These are phyloP conservation scores for Euphorbia celastroides DNA, from an alignment of 441 rosid genomes.

Conservation along the genomic window DNA sequence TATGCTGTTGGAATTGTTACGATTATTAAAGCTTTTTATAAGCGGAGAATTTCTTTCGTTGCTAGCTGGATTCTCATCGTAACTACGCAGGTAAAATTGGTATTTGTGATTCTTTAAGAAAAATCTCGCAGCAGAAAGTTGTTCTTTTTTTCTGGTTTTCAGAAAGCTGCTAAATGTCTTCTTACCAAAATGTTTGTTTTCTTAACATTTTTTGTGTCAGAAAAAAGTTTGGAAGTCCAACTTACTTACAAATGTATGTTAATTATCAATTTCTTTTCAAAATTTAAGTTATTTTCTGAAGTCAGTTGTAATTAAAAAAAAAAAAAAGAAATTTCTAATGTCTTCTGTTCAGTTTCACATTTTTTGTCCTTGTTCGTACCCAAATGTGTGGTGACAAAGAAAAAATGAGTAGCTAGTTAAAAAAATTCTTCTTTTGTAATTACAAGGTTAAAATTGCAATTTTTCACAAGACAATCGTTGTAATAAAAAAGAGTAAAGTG, in stretches of 20 bases:
- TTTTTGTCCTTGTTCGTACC: too few relatives aligned
- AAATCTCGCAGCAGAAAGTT: background rate
- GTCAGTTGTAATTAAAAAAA: too few relatives aligned
- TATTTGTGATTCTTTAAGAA: background rate
- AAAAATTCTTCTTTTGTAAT: too few relatives aligned
- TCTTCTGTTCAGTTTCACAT: too few relatives aligned
- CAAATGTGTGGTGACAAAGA: too few relatives aligned
- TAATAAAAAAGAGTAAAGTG: too few relatives aligned
- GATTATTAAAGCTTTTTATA: conserved; percentile 76
- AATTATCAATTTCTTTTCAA: background rate
- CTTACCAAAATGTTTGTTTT: background rate
- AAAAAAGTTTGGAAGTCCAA: background rate
- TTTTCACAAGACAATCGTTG: background rate
- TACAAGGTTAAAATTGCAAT: too few relatives aligned
- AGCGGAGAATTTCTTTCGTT: conserved; percentile 54
- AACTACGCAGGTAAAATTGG: conserved; percentile 64
- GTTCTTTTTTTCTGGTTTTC: conserved; percentile 4
- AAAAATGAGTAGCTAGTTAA: too few relatives aligned
- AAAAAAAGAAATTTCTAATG: too few relatives aligned
- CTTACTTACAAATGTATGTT: background rate
- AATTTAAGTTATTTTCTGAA: background rate
- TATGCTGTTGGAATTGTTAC: conserved; percentile 69
- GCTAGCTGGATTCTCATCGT: conserved; percentile 79
- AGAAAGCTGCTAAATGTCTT: background rate
- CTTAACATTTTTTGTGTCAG: too few relatives aligned